phyloP scores from a whole-genome alignment of 768 basidiomycete species.

The Lactarius sanguifluus region DNA sequence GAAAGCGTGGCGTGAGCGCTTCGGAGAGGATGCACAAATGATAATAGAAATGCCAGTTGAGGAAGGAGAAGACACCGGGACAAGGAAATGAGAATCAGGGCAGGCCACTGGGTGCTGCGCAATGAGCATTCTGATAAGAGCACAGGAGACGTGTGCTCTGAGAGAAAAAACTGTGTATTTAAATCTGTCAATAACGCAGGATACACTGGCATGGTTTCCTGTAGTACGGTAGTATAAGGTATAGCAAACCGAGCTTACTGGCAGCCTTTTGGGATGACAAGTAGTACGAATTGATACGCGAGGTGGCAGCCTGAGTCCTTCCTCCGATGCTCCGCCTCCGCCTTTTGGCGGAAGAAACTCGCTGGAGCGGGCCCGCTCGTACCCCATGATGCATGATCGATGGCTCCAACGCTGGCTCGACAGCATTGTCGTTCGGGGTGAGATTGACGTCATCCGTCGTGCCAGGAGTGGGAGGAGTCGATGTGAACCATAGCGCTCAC shows the following conservation, averaged over 20 bases:
- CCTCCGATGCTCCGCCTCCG: no score
- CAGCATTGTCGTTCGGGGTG: no score
- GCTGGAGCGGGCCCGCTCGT: no score
- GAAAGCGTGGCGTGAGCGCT: constrained; percentile 32
- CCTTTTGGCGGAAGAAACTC: no score
- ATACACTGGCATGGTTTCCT: neutral
- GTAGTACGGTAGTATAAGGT: neutral
- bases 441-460: no score
- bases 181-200: neutral
- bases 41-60: constrained; percentile 50
- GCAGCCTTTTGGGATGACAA: neutral
- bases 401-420: no score
- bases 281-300: neutral
- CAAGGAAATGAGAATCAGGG: constrained; percentile 7
- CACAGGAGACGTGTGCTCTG: neutral
- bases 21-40: constrained; percentile 27
- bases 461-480: no score
- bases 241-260: neutral
- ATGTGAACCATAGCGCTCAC: no score
- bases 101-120: neutral
- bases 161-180: neutral
- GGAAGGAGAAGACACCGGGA: neutral
- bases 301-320: neutral
- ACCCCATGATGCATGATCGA: no score
- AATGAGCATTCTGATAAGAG: neutral